Evolutionary conservation across 495 filamentous ascomycete genomes (phyloP), one percentile per base, ranked within the genome.

Genomic region (Cercophora scortea): DNA sequence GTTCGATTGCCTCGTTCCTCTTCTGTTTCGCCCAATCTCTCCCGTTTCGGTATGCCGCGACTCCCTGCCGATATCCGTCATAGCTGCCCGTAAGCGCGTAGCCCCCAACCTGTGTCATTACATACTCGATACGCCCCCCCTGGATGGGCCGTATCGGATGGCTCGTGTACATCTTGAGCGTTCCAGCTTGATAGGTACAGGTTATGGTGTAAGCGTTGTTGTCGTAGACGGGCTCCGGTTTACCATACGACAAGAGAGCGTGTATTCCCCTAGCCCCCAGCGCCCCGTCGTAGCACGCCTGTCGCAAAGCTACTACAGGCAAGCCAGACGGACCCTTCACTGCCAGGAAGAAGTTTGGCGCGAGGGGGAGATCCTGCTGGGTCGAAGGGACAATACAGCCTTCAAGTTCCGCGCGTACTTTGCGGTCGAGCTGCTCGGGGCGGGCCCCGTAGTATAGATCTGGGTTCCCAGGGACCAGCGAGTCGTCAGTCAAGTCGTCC

Each of bases 181-280:
- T 49, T 5, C 53, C 56, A 16, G 34, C 33, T 33, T 65, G 51
- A 48, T 76, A 79, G 25, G 58, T 69, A 16, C 71, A 63, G 47
- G 60, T 71, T 38, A 71, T 63, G 15, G 56, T 50, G 32, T 60
- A 58, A 7, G 54, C 40, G 39, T 75, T 74, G 45, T 60, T 60
- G 58, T 77, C 71, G 50, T 69, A 76, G 8, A 50, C 50, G 0
- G 63, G 63, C 51, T 70, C 57, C 12, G 61, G 57, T 25, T 62
- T 19, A 52, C 58, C 55, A 45, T 75, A 77, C 50, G 63, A 72
- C 60, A 72, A 67, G 45, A 79, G 63, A 32, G 45, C 50, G 42
- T 71, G 68, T 61, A 78, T 77, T 32, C 49, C 73, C 45, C 72
- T 68, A 25, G 71, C 73, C 7, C 74, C 75, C 13, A 72, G 43